Evolutionary conservation across 2,329 filamentous ascomycete genomes (phyloP).

Genomic region (Arthrobotrys musiformis): DNA sequence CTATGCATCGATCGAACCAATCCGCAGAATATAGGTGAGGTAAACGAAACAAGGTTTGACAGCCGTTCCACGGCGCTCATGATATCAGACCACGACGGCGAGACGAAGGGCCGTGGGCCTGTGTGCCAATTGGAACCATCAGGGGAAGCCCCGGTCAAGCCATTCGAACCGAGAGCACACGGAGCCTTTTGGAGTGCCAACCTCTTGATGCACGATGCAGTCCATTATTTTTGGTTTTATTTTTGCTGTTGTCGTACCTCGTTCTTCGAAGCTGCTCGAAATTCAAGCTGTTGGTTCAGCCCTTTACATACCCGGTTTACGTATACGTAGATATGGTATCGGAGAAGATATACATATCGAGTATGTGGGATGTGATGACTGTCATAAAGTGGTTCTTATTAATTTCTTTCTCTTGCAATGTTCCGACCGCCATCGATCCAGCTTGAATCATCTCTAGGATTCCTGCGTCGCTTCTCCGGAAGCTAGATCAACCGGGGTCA

Average conservation of each 20-base stretch:
- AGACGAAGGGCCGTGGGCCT: conserved; percentile 10
- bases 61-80: conserved; percentile 44
- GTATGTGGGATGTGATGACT: not conserved
- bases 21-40: conserved; percentile 11
- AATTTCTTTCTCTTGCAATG: conserved; percentile 3
- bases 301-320: too few relatives aligned
- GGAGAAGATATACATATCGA: too few relatives aligned
- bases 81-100: conserved; percentile 44
- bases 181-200: conserved; percentile 22
- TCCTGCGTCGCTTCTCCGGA: conserved; percentile 16
- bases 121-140: conserved; percentile 6
- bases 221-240: not conserved
- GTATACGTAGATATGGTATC: too few relatives aligned
- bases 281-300: too few relatives aligned
- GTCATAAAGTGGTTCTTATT: not conserved
- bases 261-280: conserved; percentile 18
- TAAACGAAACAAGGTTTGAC: conserved; percentile 54
- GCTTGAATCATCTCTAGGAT: conserved; percentile 39
- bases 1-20: conserved; percentile 12
- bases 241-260: conserved; percentile 9
- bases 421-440: conserved; percentile 28
- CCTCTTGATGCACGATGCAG: conserved; percentile 11
- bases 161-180: conserved; percentile 27
- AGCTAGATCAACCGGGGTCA: conserved; percentile 25
- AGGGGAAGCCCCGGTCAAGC: conserved; percentile 9